These are phyloP conservation scores for Flagelloscypha sp. DNA, from an alignment of 768 basidiomycete genomes.

Conservation along the genomic window DNA sequence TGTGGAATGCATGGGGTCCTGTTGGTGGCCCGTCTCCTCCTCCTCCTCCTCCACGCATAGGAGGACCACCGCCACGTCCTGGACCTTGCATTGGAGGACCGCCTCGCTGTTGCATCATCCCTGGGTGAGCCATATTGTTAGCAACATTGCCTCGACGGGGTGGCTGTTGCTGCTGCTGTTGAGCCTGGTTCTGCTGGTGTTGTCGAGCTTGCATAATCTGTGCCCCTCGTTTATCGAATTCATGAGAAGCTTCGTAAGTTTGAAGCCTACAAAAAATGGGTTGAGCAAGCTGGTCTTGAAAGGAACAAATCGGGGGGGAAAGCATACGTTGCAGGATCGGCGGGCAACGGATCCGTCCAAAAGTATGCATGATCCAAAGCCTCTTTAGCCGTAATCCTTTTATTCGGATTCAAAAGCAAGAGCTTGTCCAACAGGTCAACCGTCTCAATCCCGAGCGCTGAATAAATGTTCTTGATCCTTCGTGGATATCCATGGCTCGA, in stretches of 20 bases:
- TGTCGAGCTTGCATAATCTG: too few species aligned
- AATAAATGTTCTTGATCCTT: conserved; percentile 2
- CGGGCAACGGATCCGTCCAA: conserved; percentile 84
- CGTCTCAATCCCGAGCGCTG: conserved; percentile 52
- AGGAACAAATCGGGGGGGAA: not conserved
- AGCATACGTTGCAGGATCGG: conserved; percentile 71
- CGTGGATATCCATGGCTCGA: not conserved
- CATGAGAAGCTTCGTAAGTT: conserved; percentile 74
- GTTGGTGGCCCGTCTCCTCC: too few species aligned
- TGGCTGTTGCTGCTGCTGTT: too few species aligned
- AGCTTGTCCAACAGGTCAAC: conserved; percentile 78
- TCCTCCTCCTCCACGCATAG: too few species aligned
- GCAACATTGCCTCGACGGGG: too few species aligned
- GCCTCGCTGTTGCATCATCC: too few species aligned
- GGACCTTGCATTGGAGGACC: too few species aligned
- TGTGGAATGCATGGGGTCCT: too few species aligned
- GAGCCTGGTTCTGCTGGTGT: too few species aligned
- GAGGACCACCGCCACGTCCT: too few species aligned
- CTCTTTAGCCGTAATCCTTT: conserved; percentile 75
- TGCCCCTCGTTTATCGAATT: conserved; percentile 74
- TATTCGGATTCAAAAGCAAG: conserved; percentile 73
- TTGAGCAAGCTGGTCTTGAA: conserved; percentile 1
- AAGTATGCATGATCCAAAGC: conserved; percentile 93
- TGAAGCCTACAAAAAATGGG: conserved; percentile 42
- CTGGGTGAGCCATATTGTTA: too few species aligned